These are phyloP conservation scores for Coniochaeta prunicola DNA, from an alignment of 2,329 filamentous ascomycete genomes.

Conservation along the genomic window DNA sequence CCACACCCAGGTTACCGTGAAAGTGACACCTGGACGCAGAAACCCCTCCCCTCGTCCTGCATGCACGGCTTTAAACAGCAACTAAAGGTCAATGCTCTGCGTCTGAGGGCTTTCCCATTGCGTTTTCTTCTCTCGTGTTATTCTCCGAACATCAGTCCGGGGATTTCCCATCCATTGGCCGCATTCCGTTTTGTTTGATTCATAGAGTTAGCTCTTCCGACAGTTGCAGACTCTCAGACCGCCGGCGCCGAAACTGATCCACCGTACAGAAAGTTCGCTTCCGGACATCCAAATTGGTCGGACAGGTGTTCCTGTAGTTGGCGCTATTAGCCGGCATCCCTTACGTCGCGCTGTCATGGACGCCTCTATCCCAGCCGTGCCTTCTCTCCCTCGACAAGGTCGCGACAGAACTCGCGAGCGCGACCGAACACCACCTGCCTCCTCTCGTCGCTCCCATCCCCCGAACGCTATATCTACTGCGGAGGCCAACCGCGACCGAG, in stretches of 20 bases:
- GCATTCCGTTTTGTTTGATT: neutral
- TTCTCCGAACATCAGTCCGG: neutral
- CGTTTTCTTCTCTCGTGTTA: neutral
- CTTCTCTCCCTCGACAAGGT: conserved; percentile 15
- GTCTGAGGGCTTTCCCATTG: neutral
- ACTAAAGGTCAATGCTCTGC: neutral
- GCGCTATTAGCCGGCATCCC: conserved; percentile 1
- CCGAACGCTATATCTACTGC: conserved; percentile 8
- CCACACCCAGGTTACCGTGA: neutral
- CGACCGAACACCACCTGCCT: conserved; percentile 1
- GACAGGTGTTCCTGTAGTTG: neutral
- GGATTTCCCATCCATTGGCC: neutral
- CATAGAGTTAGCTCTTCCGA: neutral
- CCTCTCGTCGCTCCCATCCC: conserved; percentile 9
- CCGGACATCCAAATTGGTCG: neutral
- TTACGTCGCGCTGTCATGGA: conserved; percentile 14
- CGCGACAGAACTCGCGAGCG: conserved; percentile 17
- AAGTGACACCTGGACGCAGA: neutral
- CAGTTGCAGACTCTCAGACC: neutral
- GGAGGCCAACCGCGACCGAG: conserved; percentile 11
- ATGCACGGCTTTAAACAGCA: neutral
- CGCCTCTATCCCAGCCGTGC: conserved; percentile 9
- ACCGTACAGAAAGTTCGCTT: neutral
- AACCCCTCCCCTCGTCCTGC: neutral
- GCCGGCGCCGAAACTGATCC: neutral